Conservation (phyloP, 345 rosid species). For the Arabidopsis arenosa region DNA sequence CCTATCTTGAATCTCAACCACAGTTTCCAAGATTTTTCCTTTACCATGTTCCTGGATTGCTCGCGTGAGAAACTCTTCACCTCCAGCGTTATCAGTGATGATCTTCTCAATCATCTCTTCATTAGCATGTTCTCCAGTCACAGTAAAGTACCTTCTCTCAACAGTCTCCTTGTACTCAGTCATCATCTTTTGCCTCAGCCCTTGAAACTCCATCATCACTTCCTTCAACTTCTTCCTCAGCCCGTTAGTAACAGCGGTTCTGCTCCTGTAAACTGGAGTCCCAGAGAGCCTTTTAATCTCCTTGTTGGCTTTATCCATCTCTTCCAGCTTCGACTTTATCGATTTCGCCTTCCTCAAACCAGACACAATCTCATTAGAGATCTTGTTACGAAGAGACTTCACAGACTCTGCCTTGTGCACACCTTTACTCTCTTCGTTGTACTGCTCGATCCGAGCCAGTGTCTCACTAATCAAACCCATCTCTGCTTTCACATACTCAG, state of each 20-base stretch:
- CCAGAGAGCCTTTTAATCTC: slow-evolving; percentile 88
- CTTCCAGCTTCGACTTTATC: slow-evolving; percentile 73
- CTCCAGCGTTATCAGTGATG: slow-evolving; percentile 66
- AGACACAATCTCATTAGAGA: slow-evolving; percentile 70
- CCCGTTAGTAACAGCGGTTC: slow-evolving; percentile 83
- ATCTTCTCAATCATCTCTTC: slow-evolving; percentile 91
- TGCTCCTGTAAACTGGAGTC: slow-evolving; percentile 73
- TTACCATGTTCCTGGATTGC: slow-evolving; percentile 96
- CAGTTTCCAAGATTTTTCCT: slow-evolving; percentile 88
- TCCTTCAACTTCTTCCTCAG: slow-evolving; percentile 80
- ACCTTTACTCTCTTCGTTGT: slow-evolving; percentile 81
- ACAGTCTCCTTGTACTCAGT: slow-evolving; percentile 88
- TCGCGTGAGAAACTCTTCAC: slow-evolving; percentile 67
- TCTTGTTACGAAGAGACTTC: slow-evolving; percentile 63
- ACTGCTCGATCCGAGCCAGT: slow-evolving; percentile 61
- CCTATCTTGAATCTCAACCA: slow-evolving; percentile 93
- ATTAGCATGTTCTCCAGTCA: slow-evolving; percentile 83
- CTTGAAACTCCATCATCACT: slow-evolving; percentile 97
- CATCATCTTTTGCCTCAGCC: slow-evolving; percentile 87
- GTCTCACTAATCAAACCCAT: slow-evolving; percentile 75
- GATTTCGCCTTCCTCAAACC: slow-evolving; percentile 69
- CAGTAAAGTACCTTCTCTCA: slow-evolving; percentile 88
- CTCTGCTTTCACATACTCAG: slow-evolving; percentile 85
- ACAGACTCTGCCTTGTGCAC: slow-evolving; percentile 79
- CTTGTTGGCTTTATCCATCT: slow-evolving; percentile 80